Evolutionary conservation across 148 eudicot genomes (phyloP).

Genomic region (Rhododendron williamsianum): DNA sequence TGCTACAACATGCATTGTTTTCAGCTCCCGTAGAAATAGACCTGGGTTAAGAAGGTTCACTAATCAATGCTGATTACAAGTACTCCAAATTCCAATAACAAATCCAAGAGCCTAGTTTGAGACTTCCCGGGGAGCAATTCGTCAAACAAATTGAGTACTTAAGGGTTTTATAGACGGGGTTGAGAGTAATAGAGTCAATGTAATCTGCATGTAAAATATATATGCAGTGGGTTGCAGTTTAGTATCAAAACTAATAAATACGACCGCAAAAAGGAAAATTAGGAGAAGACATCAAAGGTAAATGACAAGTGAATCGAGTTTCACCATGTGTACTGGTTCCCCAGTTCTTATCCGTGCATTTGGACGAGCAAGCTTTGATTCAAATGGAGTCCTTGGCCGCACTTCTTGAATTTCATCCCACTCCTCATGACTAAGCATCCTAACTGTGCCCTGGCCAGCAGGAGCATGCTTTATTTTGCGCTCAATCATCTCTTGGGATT

Average conservation of each 20-base stretch:
- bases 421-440: slow-evolving; percentile 88
- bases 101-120: neutral
- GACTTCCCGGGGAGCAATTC: neutral
- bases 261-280: neutral
- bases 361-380: slow-evolving; percentile 87
- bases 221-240: neutral
- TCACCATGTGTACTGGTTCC: slow-evolving; percentile 58
- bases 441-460: slow-evolving; percentile 77
- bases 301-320: neutral
- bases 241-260: neutral
- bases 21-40: neutral
- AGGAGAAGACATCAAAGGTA: neutral
- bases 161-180: neutral
- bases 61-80: neutral
- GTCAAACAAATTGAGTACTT: neutral
- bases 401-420: slow-evolving; percentile 83
- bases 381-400: slow-evolving; percentile 92
- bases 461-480: slow-evolving; percentile 73
- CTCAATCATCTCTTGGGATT: slow-evolving; percentile 78
- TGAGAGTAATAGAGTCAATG: neutral
- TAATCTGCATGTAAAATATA: neutral
- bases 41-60: neutral
- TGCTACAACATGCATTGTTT: neutral
- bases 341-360: slow-evolving; percentile 83
- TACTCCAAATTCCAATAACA: neutral